Conservation (phyloP, 2,329 filamentous ascomycete species). For the Cadophora sp. region DNA sequence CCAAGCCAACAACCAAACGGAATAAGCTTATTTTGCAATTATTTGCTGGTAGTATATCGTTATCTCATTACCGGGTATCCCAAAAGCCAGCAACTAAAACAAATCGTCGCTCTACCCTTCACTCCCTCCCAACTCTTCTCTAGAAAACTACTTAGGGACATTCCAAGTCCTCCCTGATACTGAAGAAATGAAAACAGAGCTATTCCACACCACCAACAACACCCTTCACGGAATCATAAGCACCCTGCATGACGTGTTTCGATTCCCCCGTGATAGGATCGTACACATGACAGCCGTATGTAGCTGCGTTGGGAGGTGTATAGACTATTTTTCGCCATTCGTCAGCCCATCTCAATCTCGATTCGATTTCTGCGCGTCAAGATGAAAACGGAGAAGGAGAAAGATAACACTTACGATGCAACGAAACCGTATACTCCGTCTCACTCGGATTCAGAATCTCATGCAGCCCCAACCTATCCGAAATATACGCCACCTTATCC, state of each 20-base stretch:
- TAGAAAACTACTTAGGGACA: neutral
- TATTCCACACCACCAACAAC: conserved; percentile 3
- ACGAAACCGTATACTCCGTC: conserved; percentile 79
- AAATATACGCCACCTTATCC: conserved; percentile 89
- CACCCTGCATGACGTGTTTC: conserved; percentile 72
- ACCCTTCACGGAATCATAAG: conserved; percentile 69
- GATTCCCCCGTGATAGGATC: conserved; percentile 76
- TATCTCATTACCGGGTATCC: neutral
- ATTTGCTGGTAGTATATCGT: too few relatives aligned
- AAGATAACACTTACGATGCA: conserved; percentile 60
- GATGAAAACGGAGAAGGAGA: neutral
- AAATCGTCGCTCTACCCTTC: neutral
- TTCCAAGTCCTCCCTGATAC: neutral
- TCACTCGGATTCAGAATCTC: conserved; percentile 77
- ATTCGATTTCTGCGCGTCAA: neutral
- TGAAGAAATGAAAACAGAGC: neutral
- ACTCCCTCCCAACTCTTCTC: neutral
- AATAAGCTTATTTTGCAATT: too few relatives aligned
- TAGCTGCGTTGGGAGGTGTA: conserved; percentile 90
- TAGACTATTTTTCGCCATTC: conserved; percentile 57
- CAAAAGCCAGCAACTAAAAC: neutral
- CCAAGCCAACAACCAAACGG: too few relatives aligned
- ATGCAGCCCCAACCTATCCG: conserved; percentile 84
- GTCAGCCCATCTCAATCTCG: neutral
- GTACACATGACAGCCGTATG: conserved; percentile 81